Evolutionary conservation across 768 basidiomycete species (phyloP), one percentile per base, ranked within the genome.

Genomic region (Tulasnella calospora): DNA sequence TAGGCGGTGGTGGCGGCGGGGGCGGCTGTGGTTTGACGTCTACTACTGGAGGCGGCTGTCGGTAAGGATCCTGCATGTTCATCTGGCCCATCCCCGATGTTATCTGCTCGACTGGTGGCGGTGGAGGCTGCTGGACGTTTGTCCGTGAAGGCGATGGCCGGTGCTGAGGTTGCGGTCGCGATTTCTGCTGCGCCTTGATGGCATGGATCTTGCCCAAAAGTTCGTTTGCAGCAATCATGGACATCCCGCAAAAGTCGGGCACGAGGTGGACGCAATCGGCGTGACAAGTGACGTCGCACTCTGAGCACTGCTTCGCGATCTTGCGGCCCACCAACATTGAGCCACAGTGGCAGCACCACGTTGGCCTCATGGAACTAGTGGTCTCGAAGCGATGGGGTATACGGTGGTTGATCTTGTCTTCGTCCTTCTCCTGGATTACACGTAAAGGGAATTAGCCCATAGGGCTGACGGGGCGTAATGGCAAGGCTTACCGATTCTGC

Each of bases 271-370:
- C 94, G 85, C 98, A 99, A 80, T 95, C 94, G 27, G 95, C 95
- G 85, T 99, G 98, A 82, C 96, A 98, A 70, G 97, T 98, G 81
- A 99, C 91, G 82, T 92, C 91, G 85, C 98, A 99, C 84, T 99
- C 97, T 84, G 94, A 91, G 84, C 98, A 99, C 85, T 93, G 93
- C 77, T 95, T 91, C 30, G 97, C 93, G 84, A 98, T 97, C 88
- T 99, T 99, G 81, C 96, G 91, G 74, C 97, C 97, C 71, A 99
- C 96, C 35, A 98, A 89, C 89, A 99, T 96, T 83, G 96, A 98
- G 80, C 98, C 98, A 84, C 98, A 99, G 84, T 99, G 98, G 84
- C 98, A 99, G 85, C 98, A 99, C 98, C 98, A 99, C 83, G 97
- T 98, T 23, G 98, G 94, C 67, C 95, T 94, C 77, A 99, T 92